Conservation (phyloP, 176 grass and related monocot genomes). For the Musa acuminata region DNA sequence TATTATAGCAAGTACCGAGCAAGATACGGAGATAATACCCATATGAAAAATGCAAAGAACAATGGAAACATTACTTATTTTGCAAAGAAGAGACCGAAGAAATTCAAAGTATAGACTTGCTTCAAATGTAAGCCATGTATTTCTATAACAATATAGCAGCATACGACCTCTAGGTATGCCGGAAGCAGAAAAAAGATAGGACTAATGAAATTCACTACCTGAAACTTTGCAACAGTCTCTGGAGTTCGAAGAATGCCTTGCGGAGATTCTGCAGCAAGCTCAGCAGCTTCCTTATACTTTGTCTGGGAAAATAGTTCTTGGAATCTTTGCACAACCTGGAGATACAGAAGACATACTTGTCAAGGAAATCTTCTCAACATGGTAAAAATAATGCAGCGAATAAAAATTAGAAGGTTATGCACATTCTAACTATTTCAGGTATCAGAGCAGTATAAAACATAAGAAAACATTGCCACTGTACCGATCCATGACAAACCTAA, state of each 20-base stretch:
- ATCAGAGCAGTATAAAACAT: no score
- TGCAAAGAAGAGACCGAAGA: slow-evolving; percentile 1
- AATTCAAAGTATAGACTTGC: neutral
- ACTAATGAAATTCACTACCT: slow-evolving; percentile 28
- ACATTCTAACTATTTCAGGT: no score
- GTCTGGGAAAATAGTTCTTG: slow-evolving; percentile 88
- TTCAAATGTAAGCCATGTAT: neutral
- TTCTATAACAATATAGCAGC: neutral
- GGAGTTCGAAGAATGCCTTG: slow-evolving; percentile 82
- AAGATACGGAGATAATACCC: no score
- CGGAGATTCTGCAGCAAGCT: slow-evolving; percentile 91
- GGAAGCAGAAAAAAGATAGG: neutral
- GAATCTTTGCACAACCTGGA: slow-evolving; percentile 95
- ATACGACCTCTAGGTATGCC: neutral
- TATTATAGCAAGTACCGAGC: neutral
- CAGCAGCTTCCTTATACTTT: slow-evolving; percentile 98
- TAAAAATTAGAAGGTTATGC: neutral
- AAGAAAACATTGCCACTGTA: no score
- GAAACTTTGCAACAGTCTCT: slow-evolving; percentile 96
- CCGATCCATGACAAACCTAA: no score
- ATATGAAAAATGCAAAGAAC: neutral
- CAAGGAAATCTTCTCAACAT: neutral
- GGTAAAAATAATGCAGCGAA: neutral
- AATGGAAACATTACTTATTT: neutral
- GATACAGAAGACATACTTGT: neutral